phyloP scores from a whole-genome alignment of 2,329 filamentous ascomycete genomes.

The Bipolaris sorokiniana region DNA sequence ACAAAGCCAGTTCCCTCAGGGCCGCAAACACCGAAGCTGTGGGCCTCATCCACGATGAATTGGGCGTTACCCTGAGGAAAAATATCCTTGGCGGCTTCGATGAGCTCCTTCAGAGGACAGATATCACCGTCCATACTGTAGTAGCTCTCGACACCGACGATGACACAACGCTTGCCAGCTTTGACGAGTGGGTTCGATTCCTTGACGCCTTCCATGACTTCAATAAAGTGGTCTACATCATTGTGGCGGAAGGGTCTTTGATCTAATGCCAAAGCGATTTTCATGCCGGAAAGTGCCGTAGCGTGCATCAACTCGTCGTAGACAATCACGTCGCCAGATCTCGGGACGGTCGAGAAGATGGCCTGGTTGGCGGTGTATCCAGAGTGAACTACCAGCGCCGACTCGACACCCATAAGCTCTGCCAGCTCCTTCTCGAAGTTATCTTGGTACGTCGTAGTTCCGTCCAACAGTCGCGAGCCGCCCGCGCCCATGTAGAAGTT shows the following conservation, averaged over 20 bases:
- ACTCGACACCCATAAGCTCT: slow-evolving; percentile 61
- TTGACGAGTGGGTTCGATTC: slow-evolving; percentile 21
- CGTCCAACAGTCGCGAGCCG: slow-evolving; percentile 66
- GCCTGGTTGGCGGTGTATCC: slow-evolving; percentile 52
- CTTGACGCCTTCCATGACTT: slow-evolving; percentile 48
- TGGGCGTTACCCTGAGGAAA: slow-evolving; percentile 66
- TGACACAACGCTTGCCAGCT: slow-evolving; percentile 40
- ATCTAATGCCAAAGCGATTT: slow-evolving; percentile 60
- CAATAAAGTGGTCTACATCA: slow-evolving; percentile 44
- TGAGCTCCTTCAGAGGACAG: slow-evolving; percentile 66
- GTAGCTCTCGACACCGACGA: slow-evolving; percentile 35
- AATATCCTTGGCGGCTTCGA: slow-evolving; percentile 60
- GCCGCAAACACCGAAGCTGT: slow-evolving; percentile 67
- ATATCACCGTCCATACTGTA: slow-evolving; percentile 86
- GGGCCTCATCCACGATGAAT: slow-evolving; percentile 71
- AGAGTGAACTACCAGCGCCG: slow-evolving; percentile 63
- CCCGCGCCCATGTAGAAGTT: slow-evolving; percentile 56
- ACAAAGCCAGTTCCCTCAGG: slow-evolving; percentile 63
- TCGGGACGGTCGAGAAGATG: slow-evolving; percentile 44
- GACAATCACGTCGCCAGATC: slow-evolving; percentile 71
- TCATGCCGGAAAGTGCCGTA: slow-evolving; percentile 77
- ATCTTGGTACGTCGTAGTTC: slow-evolving; percentile 64
- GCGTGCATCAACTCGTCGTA: slow-evolving; percentile 79
- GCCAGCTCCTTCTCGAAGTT: slow-evolving; percentile 63
- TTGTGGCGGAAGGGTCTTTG: slow-evolving; percentile 64